These are phyloP conservation scores for Phyllachora maydis DNA, from an alignment of 2,329 filamentous ascomycete species.

Conservation along the genomic window DNA sequence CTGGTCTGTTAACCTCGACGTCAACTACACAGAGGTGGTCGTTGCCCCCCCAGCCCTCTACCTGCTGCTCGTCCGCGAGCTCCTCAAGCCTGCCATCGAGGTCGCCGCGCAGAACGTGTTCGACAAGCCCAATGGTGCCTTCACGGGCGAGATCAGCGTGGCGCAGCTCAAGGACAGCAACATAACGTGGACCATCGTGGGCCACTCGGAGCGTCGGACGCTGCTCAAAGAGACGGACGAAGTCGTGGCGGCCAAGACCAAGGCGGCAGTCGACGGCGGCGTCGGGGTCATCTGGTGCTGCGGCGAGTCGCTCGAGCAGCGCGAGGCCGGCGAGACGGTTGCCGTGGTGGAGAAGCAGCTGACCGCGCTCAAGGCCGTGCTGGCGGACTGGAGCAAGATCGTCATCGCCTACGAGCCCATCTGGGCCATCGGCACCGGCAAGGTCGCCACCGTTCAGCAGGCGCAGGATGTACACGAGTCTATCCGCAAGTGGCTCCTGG, in stretches of 20 bases:
- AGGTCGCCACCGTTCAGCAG: constrained; percentile 75
- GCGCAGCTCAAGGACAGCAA: constrained; percentile 75
- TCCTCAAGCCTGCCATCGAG: constrained; percentile 54
- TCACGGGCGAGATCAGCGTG: constrained; percentile 90
- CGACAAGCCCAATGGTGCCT: constrained; percentile 91
- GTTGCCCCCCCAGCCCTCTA: constrained; percentile 81
- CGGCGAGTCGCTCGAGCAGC: constrained; percentile 85
- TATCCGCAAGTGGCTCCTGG: constrained; percentile 74
- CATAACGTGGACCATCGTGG: constrained; percentile 79
- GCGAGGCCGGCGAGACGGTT: constrained; percentile 70
- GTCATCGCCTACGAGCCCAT: constrained; percentile 98
- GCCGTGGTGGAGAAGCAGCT: constrained; percentile 74
- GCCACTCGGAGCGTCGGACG: constrained; percentile 87
- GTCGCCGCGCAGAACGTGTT: constrained; percentile 94
- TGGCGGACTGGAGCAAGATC: constrained; percentile 65
- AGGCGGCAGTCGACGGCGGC: constrained; percentile 72
- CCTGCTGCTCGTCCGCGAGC: constrained; percentile 68
- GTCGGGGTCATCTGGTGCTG: constrained; percentile 91
- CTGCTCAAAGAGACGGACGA: constrained; percentile 73
- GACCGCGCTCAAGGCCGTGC: constrained; percentile 50
- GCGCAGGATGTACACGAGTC: constrained; percentile 86
- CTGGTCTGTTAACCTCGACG: too few relatives aligned
- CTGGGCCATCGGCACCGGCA: constrained; percentile 89
- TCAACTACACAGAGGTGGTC: constrained; percentile 59
- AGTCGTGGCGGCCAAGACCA: constrained; percentile 83